Conservation (phyloP, 495 filamentous ascomycete species). For the Neurospora sp. region DNA sequence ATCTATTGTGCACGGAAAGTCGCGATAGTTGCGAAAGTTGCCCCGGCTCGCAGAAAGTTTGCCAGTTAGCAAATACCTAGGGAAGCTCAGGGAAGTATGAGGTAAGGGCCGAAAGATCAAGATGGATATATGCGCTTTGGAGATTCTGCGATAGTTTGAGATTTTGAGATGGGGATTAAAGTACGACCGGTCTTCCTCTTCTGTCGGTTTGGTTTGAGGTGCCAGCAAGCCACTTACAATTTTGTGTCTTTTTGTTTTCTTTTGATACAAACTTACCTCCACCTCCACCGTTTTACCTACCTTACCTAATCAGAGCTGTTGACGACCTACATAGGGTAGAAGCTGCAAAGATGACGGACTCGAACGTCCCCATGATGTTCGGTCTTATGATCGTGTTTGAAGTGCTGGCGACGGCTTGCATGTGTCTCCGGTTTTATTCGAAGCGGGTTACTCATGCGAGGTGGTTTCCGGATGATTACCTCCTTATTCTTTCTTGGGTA, state of each 20-base stretch:
- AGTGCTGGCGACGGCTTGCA: background rate
- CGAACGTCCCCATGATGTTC: background rate
- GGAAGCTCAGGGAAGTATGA: background rate
- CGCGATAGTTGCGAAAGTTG: background rate
- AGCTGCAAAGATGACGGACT: too few species aligned
- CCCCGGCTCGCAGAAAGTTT: background rate
- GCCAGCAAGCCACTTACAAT: too few species aligned
- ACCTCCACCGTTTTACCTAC: too few species aligned
- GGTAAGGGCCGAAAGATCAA: background rate
- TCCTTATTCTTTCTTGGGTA: too few species aligned
- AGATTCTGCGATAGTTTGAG: background rate
- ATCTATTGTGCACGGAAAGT: too few species aligned
- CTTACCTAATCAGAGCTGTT: too few species aligned
- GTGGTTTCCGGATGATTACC: background rate
- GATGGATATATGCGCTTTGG: background rate
- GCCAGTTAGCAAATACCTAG: background rate
- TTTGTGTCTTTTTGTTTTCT: too few species aligned
- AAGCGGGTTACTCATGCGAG: background rate
- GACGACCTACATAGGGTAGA: too few species aligned
- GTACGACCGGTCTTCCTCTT: too few species aligned
- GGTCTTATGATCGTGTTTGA: background rate
- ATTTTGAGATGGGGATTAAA: background rate
- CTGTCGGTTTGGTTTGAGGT: too few species aligned
- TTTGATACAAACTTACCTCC: too few species aligned
- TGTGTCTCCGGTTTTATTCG: background rate